phyloP scores from a whole-genome alignment of 768 basidiomycete genomes.

The Lactarius hengduanensis region DNA sequence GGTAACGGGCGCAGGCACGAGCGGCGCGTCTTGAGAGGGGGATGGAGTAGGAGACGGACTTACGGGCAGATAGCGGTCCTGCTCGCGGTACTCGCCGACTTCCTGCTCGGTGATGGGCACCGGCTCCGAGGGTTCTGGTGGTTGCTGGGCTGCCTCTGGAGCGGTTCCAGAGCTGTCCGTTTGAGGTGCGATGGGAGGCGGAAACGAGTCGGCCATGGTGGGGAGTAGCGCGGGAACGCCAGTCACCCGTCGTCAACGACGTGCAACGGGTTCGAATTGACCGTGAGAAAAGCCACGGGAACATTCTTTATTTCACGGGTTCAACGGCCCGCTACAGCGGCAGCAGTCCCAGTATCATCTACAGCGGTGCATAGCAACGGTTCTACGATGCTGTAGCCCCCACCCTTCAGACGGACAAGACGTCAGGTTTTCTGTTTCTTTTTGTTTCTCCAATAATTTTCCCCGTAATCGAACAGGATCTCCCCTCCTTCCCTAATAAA shows the following conservation, averaged over 20 bases:
- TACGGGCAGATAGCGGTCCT: slow-evolving; percentile 94
- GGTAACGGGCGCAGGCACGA: background rate
- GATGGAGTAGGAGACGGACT: slow-evolving; percentile 32
- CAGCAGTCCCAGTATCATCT: background rate
- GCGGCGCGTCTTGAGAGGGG: background rate
- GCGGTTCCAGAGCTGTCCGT: slow-evolving; percentile 19
- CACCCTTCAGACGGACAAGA: background rate
- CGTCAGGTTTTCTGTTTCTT: background rate
- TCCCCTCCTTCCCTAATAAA: slow-evolving; percentile 14
- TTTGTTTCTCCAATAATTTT: background rate
- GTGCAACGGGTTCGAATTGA: slow-evolving; percentile 7
- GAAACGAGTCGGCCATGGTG: slow-evolving; percentile 26
- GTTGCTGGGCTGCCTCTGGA: slow-evolving; percentile 36
- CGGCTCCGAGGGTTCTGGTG: slow-evolving; percentile 44
- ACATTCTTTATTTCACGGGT: background rate
- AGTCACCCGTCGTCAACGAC: slow-evolving; percentile 16
- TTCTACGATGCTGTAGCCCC: too few species aligned
- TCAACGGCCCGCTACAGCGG: slow-evolving; percentile 7
- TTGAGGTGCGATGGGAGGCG: slow-evolving; percentile 27
- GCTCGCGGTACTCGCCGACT: slow-evolving; percentile 91
- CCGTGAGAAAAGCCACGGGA: slow-evolving; percentile 17
- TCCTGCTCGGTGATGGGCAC: slow-evolving; percentile 87
- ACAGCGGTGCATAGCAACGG: background rate
- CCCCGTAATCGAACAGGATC: slow-evolving; percentile 22
- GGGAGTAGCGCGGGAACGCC: slow-evolving; percentile 22